These are phyloP conservation scores for Ganoderma resinaceum DNA, from an alignment of 1,284 basidiomycete species.

Conservation along the genomic window DNA sequence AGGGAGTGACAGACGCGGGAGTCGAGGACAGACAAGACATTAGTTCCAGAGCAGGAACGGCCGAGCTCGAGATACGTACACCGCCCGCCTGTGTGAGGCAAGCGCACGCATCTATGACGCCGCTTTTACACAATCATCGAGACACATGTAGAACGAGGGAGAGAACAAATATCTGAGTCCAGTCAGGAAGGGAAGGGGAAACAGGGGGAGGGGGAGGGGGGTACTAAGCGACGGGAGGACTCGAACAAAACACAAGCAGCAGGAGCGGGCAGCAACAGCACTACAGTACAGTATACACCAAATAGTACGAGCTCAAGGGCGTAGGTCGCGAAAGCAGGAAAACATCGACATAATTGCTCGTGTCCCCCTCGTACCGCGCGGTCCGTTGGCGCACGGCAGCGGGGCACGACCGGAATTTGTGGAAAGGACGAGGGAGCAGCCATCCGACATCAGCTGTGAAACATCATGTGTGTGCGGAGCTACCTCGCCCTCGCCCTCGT, in stretches of 20 bases:
- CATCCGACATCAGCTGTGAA: constrained; percentile 1
- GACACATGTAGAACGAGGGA: constrained; percentile 1
- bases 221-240: constrained; percentile 10
- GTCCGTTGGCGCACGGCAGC: not conserved
- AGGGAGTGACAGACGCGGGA: constrained; percentile 4
- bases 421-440: not conserved
- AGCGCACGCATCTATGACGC: constrained; percentile 2
- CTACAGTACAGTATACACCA: constrained; percentile 35
- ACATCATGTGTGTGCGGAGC: not conserved
- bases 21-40: constrained; percentile 1
- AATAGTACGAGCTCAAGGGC: constrained; percentile 20
- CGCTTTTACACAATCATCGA: constrained; percentile 16
- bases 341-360: constrained; percentile 30
- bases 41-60: constrained; percentile 6
- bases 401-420: constrained; percentile 6
- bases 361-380: constrained; percentile 12
- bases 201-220: not conserved
- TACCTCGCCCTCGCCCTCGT: not conserved
- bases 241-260: constrained; percentile 23
- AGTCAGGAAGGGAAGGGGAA: constrained; percentile 2
- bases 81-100: not conserved
- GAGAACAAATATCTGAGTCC: constrained; percentile 8
- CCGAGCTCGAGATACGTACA: not conserved
- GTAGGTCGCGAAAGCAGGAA: constrained; percentile 31
- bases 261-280: constrained; percentile 21